Evolutionary conservation across 129 eudicot species (phyloP).

Genomic region (Solidago caesia): DNA sequence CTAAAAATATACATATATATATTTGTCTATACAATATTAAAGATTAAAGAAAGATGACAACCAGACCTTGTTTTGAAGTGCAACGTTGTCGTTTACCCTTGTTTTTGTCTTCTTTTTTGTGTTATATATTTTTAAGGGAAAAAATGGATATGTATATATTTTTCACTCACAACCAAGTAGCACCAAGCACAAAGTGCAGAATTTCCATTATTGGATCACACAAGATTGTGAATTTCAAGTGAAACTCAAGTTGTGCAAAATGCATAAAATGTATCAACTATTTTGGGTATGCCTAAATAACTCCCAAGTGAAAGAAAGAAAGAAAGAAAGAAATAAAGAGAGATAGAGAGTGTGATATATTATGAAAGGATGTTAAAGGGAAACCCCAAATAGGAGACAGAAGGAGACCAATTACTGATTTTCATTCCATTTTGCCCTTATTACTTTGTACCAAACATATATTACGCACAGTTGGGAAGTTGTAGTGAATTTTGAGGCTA

Average conservation of each 20-base stretch:
- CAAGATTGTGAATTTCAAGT: conserved; percentile 33
- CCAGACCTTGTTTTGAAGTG: conserved; percentile 38
- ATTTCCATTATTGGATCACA: conserved; percentile 55
- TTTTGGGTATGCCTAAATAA: conserved; percentile 7
- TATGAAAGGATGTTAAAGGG: conserved; percentile 28
- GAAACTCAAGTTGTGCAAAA: conserved; percentile 15
- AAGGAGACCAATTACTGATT: conserved; percentile 53
- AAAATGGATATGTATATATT: conserved; percentile 4
- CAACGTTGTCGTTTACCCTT: conserved; percentile 48
- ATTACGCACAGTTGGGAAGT: not conserved
- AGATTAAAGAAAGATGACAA: conserved; percentile 25
- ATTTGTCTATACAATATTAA: conserved; percentile 1
- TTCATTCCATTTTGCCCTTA: conserved; percentile 35
- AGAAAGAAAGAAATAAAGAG: conserved; percentile 19
- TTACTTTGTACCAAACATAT: conserved; percentile 24
- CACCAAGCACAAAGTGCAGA: conserved; percentile 59
- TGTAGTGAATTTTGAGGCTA: conserved; percentile 17
- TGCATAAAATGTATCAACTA: not conserved
- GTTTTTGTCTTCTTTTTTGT: conserved; percentile 30
- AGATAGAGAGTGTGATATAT: not conserved
- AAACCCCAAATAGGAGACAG: conserved; percentile 57
- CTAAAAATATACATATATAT: not conserved
- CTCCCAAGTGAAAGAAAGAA: conserved; percentile 18
- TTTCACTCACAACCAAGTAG: conserved; percentile 58
- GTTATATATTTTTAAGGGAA: conserved; percentile 15